Conservation (phyloP, 2,329 filamentous ascomycete genomes). For the Microdochium trichocladiopsis region DNA sequence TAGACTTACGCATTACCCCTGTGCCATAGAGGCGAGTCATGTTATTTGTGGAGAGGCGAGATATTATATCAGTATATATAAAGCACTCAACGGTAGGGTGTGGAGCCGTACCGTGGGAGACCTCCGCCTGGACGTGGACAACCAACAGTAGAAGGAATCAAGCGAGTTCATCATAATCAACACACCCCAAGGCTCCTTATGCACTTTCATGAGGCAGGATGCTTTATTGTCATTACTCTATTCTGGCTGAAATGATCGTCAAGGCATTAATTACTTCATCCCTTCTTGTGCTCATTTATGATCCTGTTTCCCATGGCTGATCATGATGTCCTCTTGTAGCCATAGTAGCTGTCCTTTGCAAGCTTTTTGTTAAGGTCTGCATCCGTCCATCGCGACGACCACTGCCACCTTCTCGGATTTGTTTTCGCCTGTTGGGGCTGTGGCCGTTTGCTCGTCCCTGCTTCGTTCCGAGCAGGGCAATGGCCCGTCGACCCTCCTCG, state of each 20-base stretch:
- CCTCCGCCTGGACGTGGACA: too few species aligned
- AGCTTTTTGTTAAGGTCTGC: background rate
- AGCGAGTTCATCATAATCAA: too few species aligned
- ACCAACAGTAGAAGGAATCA: too few species aligned
- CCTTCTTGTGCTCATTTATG: too few species aligned
- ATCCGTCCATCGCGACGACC: background rate
- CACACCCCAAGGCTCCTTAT: too few species aligned
- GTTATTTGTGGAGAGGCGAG: background rate
- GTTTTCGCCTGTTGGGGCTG: background rate
- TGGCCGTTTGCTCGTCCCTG: background rate
- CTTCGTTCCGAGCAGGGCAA: background rate
- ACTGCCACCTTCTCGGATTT: background rate
- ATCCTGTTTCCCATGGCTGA: background rate
- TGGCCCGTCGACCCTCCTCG: too few species aligned
- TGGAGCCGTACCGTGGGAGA: too few species aligned
- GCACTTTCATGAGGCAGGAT: too few species aligned
- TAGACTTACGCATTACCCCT: background rate
- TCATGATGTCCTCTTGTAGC: background rate
- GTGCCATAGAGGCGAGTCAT: background rate
- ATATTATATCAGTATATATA: background rate
- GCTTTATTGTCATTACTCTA: too few species aligned
- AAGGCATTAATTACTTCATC: too few species aligned
- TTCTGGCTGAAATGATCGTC: too few species aligned
- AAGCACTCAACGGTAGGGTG: too few species aligned
- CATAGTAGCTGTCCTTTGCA: background rate